Evolutionary conservation across 768 basidiomycete species (phyloP).

Genomic region (Chiua virens): DNA sequence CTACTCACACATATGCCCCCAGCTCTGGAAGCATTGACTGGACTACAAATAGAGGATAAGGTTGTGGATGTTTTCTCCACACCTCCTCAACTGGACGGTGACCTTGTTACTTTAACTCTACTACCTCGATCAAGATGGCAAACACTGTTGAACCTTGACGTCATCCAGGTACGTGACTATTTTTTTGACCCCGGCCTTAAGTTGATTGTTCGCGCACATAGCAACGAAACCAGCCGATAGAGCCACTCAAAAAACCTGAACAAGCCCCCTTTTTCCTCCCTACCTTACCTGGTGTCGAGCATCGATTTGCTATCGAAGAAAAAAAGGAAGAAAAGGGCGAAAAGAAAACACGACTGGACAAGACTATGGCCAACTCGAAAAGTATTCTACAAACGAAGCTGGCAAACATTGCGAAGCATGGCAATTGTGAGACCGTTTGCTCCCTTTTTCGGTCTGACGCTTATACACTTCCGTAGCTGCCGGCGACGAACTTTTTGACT

Average conservation of each 20-base stretch:
- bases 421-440: slow-evolving; percentile 61
- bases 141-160: slow-evolving; percentile 92
- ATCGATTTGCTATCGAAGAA: slow-evolving; percentile 65
- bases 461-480: slow-evolving; percentile 6
- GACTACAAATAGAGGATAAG: slow-evolving; percentile 59
- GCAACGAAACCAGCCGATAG: slow-evolving; percentile 96
- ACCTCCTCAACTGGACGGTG: slow-evolving; percentile 85
- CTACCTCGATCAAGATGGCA: slow-evolving; percentile 95
- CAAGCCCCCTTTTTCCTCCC: slow-evolving; percentile 97
- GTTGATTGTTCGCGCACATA: slow-evolving; percentile 27
- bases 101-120: slow-evolving; percentile 90
- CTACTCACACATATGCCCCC: slow-evolving; percentile 9
- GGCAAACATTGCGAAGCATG: slow-evolving; percentile 49
- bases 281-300: slow-evolving; percentile 83
- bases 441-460: slow-evolving; percentile 2
- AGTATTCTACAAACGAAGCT: slow-evolving; percentile 75
- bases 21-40: slow-evolving; percentile 76
- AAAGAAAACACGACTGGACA: slow-evolving; percentile 54
- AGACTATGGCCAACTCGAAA: slow-evolving; percentile 48
- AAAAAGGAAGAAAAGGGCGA: slow-evolving; percentile 37
- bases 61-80: slow-evolving; percentile 73
- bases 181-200: not conserved
- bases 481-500: slow-evolving; percentile 84
- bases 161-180: slow-evolving; percentile 71
- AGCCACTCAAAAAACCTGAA: slow-evolving; percentile 92